phyloP scores from a whole-genome alignment of 2,329 filamentous ascomycete genomes.

The Cladophialophora yegresii region DNA sequence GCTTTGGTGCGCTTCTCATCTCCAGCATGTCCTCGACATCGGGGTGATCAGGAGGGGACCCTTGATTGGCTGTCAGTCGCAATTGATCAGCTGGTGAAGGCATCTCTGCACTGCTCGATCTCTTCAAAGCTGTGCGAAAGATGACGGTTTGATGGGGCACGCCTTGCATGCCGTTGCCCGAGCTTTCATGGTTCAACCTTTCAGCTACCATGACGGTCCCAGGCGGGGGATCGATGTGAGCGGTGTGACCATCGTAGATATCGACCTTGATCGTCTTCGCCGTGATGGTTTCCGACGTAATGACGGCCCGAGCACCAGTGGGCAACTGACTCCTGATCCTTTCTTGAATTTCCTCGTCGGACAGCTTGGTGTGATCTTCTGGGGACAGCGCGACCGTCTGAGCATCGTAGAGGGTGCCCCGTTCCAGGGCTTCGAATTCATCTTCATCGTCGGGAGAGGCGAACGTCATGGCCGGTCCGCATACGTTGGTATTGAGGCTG shows the following conservation, averaged over 20 bases:
- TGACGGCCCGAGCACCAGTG: constrained; percentile 46
- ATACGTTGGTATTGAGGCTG: constrained; percentile 42
- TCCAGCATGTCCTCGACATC: constrained; percentile 32
- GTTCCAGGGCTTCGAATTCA: constrained; percentile 46
- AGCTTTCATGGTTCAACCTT: constrained; percentile 53
- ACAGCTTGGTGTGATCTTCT: constrained; percentile 44
- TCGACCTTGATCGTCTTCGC: constrained; percentile 52
- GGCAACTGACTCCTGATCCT: constrained; percentile 53
- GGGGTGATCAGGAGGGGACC: constrained; percentile 35
- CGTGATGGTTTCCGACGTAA: constrained; percentile 48
- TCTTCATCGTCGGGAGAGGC: constrained; percentile 44
- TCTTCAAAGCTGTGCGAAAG: constrained; percentile 48
- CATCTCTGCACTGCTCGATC: constrained; percentile 33
- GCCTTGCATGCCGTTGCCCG: constrained; percentile 45
- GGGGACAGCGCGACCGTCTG: constrained; percentile 38
- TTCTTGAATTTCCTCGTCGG: constrained; percentile 50
- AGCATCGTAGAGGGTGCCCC: constrained; percentile 39
- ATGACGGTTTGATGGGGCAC: constrained; percentile 49
- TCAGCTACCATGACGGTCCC: constrained; percentile 51
- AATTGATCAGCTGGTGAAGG: constrained; percentile 24
- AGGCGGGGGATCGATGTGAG: constrained; percentile 49
- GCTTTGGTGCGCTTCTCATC: constrained; percentile 28
- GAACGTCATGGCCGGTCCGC: constrained; percentile 58
- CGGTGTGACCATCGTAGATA: constrained; percentile 47
- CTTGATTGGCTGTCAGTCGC: constrained; percentile 24